Conservation (phyloP, 1,284 basidiomycete genomes). For the Takashimella tepidaria region DNA sequence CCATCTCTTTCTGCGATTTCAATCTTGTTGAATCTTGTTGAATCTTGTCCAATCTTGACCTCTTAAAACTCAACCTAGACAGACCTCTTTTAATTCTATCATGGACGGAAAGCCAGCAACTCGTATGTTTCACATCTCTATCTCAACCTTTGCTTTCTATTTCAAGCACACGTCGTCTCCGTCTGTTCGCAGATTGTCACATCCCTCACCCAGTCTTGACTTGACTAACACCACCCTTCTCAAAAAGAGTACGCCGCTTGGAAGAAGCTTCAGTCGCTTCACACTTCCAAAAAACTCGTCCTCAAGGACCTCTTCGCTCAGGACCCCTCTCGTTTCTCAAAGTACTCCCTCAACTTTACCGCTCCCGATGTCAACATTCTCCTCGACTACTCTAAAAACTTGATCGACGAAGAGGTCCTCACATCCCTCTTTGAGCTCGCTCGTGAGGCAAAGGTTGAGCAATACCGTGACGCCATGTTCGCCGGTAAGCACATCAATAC, state of each 20-base stretch:
- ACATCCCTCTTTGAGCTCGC: conserved; percentile 71
- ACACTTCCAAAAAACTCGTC: conserved; percentile 74
- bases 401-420: conserved; percentile 82
- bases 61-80: conserved; percentile 10
- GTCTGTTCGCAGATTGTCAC: too few species aligned
- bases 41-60: conserved; percentile 1
- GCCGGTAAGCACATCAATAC: conserved; percentile 96
- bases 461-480: conserved; percentile 88
- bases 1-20: background rate
- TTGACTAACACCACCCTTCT: too few species aligned
- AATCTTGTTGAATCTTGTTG: background rate
- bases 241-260: conserved; percentile 84
- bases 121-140: conserved; percentile 25
- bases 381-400: conserved; percentile 95
- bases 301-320: conserved; percentile 86
- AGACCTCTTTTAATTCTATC: too few species aligned
- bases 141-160: background rate
- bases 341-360: conserved; percentile 74
- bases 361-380: conserved; percentile 71
- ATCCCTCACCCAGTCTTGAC: too few species aligned
- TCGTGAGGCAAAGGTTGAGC: conserved; percentile 79
- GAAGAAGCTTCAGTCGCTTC: conserved; percentile 83
- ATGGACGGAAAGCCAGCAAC: conserved; percentile 45
- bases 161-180: background rate
- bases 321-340: conserved; percentile 78